phyloP scores from a whole-genome alignment of 2,329 filamentous ascomycete species.

The Hypoxylon sp. region DNA sequence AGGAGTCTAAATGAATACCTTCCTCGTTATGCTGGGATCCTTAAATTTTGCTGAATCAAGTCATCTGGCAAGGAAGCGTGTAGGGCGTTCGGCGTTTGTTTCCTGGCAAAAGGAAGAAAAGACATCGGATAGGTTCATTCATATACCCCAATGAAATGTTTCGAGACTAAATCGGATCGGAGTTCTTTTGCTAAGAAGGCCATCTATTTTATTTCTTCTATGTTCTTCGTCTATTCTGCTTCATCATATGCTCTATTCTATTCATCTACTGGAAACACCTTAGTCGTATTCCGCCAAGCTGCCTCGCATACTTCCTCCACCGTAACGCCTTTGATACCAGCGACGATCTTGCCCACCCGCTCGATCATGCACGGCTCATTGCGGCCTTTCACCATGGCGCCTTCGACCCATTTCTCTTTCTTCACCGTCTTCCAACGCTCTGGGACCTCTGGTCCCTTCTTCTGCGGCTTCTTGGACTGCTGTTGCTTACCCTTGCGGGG shows the following conservation, averaged over 20 bases:
- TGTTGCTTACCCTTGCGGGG: slow-evolving; percentile 31
- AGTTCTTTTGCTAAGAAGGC: background rate
- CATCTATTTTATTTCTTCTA: slow-evolving; percentile 10
- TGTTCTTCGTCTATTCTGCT: slow-evolving; percentile 10
- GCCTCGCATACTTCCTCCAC: slow-evolving; percentile 89
- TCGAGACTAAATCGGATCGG: background rate
- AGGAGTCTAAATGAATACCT: slow-evolving; percentile 58
- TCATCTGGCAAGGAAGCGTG: slow-evolving; percentile 5
- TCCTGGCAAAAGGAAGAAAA: slow-evolving; percentile 2
- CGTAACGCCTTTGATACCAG: slow-evolving; percentile 83
- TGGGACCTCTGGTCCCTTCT: slow-evolving; percentile 76
- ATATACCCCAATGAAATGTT: slow-evolving; percentile 36
- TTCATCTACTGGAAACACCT: slow-evolving; percentile 81
- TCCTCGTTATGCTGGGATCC: background rate
- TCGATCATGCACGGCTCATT: slow-evolving; percentile 94
- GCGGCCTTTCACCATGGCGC: slow-evolving; percentile 91
- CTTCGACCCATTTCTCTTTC: slow-evolving; percentile 94
- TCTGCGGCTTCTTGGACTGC: slow-evolving; percentile 63
- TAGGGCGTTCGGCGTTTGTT: slow-evolving; percentile 23
- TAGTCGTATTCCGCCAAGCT: slow-evolving; percentile 85
- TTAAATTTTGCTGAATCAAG: background rate
- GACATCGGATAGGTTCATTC: slow-evolving; percentile 27
- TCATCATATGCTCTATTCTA: slow-evolving; percentile 42
- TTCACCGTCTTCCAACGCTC: slow-evolving; percentile 87
- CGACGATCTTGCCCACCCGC: slow-evolving; percentile 89